A percentile compares a stretch with the other conserved stretches of the same genome.
Conservation (phyloP, 208 protist genomes). For the Tritrichomonas foetus region DNA sequence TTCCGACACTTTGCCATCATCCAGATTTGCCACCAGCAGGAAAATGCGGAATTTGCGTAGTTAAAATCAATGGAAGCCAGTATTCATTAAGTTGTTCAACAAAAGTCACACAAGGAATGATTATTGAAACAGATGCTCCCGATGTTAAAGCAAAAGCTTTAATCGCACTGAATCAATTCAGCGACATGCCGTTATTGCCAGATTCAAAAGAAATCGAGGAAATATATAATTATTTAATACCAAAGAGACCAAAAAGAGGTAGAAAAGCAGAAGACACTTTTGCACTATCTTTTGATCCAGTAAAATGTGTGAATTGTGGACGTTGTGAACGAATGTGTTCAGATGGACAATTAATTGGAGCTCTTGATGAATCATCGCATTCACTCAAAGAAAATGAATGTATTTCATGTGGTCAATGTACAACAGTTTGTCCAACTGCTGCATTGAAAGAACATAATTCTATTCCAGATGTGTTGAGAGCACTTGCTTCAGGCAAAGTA, state of each 20-base stretch:
- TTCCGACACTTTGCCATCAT: not conserved
- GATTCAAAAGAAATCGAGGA: constrained; percentile 42
- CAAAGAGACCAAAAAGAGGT: constrained; percentile 44
- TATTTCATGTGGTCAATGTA: constrained; percentile 62
- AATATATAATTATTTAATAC: constrained; percentile 53
- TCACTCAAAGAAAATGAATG: constrained; percentile 48
- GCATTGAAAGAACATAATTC: constrained; percentile 49
- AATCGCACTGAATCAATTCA: not conserved
- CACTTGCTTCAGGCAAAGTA: constrained; percentile 42
- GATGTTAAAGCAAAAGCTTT: not conserved
- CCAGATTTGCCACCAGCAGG: constrained; percentile 2
- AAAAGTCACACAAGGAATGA: not conserved
- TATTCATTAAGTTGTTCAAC: not conserved
- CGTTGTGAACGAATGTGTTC: not conserved
- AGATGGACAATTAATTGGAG: not conserved
- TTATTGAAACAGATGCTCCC: not conserved
- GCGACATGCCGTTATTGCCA: not conserved
- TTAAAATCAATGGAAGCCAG: not conserved
- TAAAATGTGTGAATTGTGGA: not conserved
- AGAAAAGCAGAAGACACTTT: constrained; percentile 32
- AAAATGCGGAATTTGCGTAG: not conserved
- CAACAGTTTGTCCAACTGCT: constrained; percentile 53
- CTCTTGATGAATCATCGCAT: not conserved
- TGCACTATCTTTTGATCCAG: not conserved
- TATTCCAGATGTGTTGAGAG: constrained; percentile 40